These are phyloP conservation scores for Metarhizium rileyi DNA, from an alignment of 2,329 filamentous ascomycete genomes.

Conservation along the genomic window DNA sequence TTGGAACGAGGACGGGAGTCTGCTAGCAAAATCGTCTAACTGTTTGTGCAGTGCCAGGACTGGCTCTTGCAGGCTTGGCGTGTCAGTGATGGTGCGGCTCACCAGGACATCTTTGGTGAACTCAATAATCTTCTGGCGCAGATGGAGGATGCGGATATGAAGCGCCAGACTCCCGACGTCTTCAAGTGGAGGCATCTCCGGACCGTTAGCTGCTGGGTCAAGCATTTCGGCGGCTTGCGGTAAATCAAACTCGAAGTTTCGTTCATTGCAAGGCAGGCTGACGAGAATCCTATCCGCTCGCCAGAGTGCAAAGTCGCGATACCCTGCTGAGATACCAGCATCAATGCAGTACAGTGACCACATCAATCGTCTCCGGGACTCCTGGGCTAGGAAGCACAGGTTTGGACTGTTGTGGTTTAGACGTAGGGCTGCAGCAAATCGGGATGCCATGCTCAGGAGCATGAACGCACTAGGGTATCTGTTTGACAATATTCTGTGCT, in stretches of 20 bases:
- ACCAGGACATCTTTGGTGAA: conserved; percentile 36
- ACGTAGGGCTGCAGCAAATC: conserved; percentile 32
- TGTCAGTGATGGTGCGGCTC: conserved; percentile 29
- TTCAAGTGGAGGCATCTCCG: conserved; percentile 32
- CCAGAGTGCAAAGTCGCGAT: conserved; percentile 36
- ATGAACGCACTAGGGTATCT: conserved; percentile 35
- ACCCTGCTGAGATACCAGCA: conserved; percentile 30
- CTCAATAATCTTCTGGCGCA: conserved; percentile 44
- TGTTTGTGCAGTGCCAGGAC: conserved; percentile 38
- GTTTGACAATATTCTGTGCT: conserved; percentile 34
- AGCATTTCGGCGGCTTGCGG: conserved; percentile 44
- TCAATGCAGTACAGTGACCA: conserved; percentile 36
- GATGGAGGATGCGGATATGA: conserved; percentile 45
- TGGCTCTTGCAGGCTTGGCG: conserved; percentile 29
- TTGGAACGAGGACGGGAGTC: conserved; percentile 45
- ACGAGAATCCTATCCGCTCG: conserved; percentile 31
- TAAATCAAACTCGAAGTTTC: conserved; percentile 45
- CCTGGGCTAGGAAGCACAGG: conserved; percentile 30
- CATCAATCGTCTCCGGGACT: conserved; percentile 32
- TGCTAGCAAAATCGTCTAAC: conserved; percentile 41
- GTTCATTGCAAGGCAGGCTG: conserved; percentile 32
- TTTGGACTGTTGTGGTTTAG: conserved; percentile 33
- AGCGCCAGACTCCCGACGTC: conserved; percentile 46
- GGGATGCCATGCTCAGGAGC: conserved; percentile 32
- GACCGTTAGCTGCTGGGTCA: conserved; percentile 33